These are phyloP conservation scores for Viridothelium virens DNA, from an alignment of 495 filamentous ascomycete genomes.

Conservation along the genomic window DNA sequence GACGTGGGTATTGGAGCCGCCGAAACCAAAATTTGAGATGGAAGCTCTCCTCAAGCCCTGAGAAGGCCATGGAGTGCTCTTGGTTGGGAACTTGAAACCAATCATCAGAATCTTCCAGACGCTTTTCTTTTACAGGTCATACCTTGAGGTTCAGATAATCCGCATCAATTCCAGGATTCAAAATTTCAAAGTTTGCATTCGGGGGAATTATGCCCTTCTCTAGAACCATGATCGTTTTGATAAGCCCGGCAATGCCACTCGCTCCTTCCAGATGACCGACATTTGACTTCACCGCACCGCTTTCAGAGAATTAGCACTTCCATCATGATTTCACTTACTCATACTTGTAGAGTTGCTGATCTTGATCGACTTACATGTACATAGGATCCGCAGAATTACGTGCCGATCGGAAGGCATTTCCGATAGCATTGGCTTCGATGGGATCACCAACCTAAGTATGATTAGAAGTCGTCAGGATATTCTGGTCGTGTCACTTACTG, in stretches of 20 bases:
- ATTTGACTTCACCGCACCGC: conserved; percentile 52
- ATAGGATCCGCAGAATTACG: background rate
- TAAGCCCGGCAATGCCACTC: conserved; percentile 49
- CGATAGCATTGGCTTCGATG: conserved; percentile 11
- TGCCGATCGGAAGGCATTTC: background rate
- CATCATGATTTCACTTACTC: background rate
- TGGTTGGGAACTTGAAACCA: background rate
- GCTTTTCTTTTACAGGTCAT: background rate
- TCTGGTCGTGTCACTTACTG: conserved; percentile 23
- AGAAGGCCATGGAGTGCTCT: conserved; percentile 35
- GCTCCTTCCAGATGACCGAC: conserved; percentile 54
- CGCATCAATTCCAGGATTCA: conserved; percentile 34
- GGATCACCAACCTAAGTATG: conserved; percentile 11
- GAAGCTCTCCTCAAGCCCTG: conserved; percentile 35
- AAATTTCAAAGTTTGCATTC: conserved; percentile 37
- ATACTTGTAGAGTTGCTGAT: background rate
- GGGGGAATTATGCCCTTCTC: conserved; percentile 47
- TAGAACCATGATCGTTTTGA: conserved; percentile 52
- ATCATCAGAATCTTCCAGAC: background rate
- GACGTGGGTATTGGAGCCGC: conserved; percentile 45
- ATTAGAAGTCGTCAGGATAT: background rate
- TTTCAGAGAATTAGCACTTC: background rate
- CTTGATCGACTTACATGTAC: background rate
- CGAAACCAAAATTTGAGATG: conserved; percentile 45
- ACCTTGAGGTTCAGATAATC: conserved; percentile 19